Conservation (phyloP, 1,284 basidiomycete genomes). For the Hypsizygus ulmarius region DNA sequence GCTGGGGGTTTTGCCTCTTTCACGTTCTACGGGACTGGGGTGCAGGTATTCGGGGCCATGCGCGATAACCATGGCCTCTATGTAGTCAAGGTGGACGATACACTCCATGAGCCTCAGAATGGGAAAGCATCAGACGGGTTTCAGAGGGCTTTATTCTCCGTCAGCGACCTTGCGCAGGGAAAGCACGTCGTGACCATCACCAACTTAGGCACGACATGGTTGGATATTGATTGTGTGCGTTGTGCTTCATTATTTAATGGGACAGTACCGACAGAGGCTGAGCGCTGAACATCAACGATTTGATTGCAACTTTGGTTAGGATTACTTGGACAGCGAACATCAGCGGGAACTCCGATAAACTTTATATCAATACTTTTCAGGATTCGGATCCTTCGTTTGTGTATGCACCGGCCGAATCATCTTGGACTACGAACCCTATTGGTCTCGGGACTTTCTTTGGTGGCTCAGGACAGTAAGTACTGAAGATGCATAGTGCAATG, state of each 20-base stretch:
- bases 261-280: too few species aligned
- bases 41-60: conserved; percentile 34
- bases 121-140: conserved; percentile 22
- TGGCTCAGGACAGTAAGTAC: conserved; percentile 25
- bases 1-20: conserved; percentile 28
- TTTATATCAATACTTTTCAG: conserved; percentile 22
- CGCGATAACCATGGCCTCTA: conserved; percentile 30
- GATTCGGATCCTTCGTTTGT: conserved; percentile 24
- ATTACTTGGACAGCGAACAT: conserved; percentile 22
- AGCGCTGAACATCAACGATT: neutral
- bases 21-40: conserved; percentile 33
- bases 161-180: conserved; percentile 14
- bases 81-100: conserved; percentile 26
- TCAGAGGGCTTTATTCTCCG: conserved; percentile 22
- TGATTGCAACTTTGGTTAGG: conserved; percentile 7
- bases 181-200: conserved; percentile 25
- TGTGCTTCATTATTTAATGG: neutral
- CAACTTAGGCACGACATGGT: conserved; percentile 23
- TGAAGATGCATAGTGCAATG: neutral
- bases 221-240: conserved; percentile 31
- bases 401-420: conserved; percentile 19
- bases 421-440: conserved; percentile 21
- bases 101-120: conserved; percentile 20
- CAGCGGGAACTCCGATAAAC: conserved; percentile 17
- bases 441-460: conserved; percentile 22